Evolutionary conservation across 2,329 filamentous ascomycete genomes (phyloP).

Genomic region (Davidsoniella neocaledoniae): DNA sequence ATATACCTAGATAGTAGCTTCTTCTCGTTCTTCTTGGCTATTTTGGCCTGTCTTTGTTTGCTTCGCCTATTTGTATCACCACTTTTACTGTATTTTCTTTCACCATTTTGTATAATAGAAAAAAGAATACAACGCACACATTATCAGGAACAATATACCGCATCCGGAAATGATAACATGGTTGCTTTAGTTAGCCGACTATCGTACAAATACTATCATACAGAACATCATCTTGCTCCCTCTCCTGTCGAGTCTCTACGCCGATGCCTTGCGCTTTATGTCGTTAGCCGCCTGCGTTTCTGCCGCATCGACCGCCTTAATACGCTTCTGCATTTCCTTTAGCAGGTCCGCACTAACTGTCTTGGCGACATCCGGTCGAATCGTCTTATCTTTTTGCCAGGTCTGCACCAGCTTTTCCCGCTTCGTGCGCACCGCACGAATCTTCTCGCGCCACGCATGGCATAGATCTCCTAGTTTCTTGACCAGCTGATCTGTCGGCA

Average conservation of each 20-base stretch:
- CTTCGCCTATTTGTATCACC: not conserved
- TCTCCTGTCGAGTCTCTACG: not conserved
- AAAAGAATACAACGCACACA: not conserved
- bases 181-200: not conserved
- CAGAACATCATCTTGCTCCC: not conserved
- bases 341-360: constrained; percentile 31
- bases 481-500: constrained; percentile 30
- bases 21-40: too few species aligned
- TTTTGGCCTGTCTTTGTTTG: not conserved
- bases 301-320: constrained; percentile 30
- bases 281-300: constrained; percentile 33
- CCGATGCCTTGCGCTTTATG: constrained; percentile 17
- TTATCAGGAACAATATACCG: not conserved
- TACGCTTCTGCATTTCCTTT: constrained; percentile 35
- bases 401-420: constrained; percentile 32
- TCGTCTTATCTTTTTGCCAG: constrained; percentile 28
- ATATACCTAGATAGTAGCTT: too few species aligned
- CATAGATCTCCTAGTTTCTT: constrained; percentile 28
- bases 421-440: constrained; percentile 30
- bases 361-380: constrained; percentile 32
- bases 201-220: not conserved
- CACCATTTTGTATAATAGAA: constrained; percentile 6
- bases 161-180: not conserved
- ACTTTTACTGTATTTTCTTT: constrained; percentile 4
- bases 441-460: constrained; percentile 33